Evolutionary conservation across 2,329 filamentous ascomycete genomes (phyloP).

Genomic region (Westerdykella sp.): DNA sequence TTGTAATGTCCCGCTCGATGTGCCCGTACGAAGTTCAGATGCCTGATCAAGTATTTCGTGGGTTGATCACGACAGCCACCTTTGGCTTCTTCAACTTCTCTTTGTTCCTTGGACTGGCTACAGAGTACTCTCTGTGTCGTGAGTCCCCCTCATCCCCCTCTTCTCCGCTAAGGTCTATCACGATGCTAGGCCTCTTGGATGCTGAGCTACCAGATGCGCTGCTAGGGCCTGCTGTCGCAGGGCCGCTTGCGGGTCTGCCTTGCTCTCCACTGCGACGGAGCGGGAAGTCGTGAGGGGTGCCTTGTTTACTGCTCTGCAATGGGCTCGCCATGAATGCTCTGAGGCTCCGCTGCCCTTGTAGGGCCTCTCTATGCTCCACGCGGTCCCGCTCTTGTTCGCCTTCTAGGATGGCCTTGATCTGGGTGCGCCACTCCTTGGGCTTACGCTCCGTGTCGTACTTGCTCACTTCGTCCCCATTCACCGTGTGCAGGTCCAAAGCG

Average conservation of each 20-base stretch:
- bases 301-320: not conserved
- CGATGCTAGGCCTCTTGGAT: constrained; percentile 8
- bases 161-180: constrained; percentile 11
- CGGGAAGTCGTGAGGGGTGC: not conserved
- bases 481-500: constrained; percentile 49
- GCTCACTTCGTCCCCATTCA: constrained; percentile 50
- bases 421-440: constrained; percentile 42
- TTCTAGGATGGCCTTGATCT: constrained; percentile 42
- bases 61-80: constrained; percentile 15
- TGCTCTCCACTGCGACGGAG: not conserved
- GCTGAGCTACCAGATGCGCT: not conserved
- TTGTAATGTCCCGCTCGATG: too few relatives aligned
- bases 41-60: not conserved
- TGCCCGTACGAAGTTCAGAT: too few relatives aligned
- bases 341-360: not conserved
- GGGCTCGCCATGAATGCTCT: not conserved
- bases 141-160: constrained; percentile 12
- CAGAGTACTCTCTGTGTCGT: constrained; percentile 7
- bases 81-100: constrained; percentile 13
- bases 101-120: constrained; percentile 7
- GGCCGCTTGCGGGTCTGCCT: not conserved
- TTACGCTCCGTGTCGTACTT: constrained; percentile 42
- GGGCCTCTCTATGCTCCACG: not conserved
- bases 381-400: not conserved
- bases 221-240: not conserved